These are phyloP conservation scores for Ochetophila trinervis DNA, from an alignment of 306 rosid species.

Conservation along the genomic window DNA sequence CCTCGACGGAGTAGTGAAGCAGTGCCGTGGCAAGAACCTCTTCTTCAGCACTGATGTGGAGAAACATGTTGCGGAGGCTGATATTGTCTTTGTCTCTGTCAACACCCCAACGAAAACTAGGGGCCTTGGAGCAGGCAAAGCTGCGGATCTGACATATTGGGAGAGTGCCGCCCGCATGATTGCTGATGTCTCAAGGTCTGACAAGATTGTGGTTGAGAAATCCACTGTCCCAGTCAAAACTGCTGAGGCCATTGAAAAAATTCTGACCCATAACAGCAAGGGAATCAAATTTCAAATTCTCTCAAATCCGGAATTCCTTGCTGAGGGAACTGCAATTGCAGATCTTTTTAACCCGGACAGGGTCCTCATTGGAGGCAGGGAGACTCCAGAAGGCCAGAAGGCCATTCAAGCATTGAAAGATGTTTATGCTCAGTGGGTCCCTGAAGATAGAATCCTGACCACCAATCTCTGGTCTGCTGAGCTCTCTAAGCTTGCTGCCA, in stretches of 20 bases:
- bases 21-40: conserved; percentile 85
- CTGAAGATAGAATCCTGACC: conserved; percentile 70
- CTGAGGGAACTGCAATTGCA: conserved; percentile 89
- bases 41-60: conserved; percentile 97
- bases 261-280: conserved; percentile 83
- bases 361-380: conserved; percentile 90
- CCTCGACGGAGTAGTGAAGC: conserved; percentile 72
- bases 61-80: conserved; percentile 77
- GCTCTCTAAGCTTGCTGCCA: conserved; percentile 92
- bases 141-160: conserved; percentile 93
- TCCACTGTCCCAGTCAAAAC: conserved; percentile 97
- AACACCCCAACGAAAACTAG: conserved; percentile 87
- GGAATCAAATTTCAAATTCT: conserved; percentile 84
- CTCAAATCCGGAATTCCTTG: conserved; percentile 92
- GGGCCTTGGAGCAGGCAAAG: conserved; percentile 95
- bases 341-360: conserved; percentile 83
- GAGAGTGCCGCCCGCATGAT: conserved; percentile 98
- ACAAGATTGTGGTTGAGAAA: conserved; percentile 93
- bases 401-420: conserved; percentile 69
- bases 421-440: conserved; percentile 89
- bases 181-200: conserved; percentile 83
- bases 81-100: conserved; percentile 92
- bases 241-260: conserved; percentile 93
- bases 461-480: conserved; percentile 97
- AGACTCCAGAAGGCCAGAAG: conserved; percentile 70